Evolutionary conservation across 305 asterid genomes (phyloP).

Genomic region (Solanum hybrid): DNA sequence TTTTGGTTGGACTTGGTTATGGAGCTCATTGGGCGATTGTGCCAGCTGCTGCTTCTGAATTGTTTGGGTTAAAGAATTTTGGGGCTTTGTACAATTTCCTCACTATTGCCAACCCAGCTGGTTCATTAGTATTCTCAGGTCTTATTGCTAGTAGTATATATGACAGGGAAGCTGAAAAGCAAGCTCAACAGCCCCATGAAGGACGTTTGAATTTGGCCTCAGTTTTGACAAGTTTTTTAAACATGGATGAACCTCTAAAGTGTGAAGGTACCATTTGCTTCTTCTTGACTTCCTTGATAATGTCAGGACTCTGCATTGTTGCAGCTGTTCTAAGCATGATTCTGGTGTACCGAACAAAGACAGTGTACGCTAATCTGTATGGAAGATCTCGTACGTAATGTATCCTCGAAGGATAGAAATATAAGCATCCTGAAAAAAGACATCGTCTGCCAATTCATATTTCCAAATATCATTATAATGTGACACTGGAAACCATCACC

Average conservation of each 20-base stretch:
- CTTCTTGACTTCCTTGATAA: slow-evolving; percentile 32
- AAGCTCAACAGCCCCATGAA: slow-evolving; percentile 13
- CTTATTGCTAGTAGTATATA: slow-evolving; percentile 36
- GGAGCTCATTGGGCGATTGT: slow-evolving; percentile 53
- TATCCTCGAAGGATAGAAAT: neutral
- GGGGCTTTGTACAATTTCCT: slow-evolving; percentile 42
- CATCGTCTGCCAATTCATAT: neutral
- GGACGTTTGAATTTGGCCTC: neutral
- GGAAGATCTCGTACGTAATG: slow-evolving; percentile 18
- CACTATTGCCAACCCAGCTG: slow-evolving; percentile 34
- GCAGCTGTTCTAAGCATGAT: slow-evolving; percentile 37
- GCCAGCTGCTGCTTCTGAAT: slow-evolving; percentile 39
- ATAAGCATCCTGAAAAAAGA: neutral
- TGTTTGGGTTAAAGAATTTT: slow-evolving; percentile 37
- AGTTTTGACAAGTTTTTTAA: slow-evolving; percentile 7
- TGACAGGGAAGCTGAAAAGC: slow-evolving; percentile 41
- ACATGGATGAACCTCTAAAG: slow-evolving; percentile 21
- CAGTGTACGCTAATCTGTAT: slow-evolving; percentile 23
- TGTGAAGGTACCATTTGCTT: slow-evolving; percentile 36
- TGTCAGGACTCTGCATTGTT: slow-evolving; percentile 32
- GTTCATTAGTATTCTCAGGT: slow-evolving; percentile 39
- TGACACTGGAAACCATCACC: no score
- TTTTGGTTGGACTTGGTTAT: slow-evolving; percentile 38
- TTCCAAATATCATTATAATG: no score
- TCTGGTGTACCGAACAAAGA: slow-evolving; percentile 35